Conservation (phyloP, 768 basidiomycete genomes). For the Tulasnella sp. region DNA sequence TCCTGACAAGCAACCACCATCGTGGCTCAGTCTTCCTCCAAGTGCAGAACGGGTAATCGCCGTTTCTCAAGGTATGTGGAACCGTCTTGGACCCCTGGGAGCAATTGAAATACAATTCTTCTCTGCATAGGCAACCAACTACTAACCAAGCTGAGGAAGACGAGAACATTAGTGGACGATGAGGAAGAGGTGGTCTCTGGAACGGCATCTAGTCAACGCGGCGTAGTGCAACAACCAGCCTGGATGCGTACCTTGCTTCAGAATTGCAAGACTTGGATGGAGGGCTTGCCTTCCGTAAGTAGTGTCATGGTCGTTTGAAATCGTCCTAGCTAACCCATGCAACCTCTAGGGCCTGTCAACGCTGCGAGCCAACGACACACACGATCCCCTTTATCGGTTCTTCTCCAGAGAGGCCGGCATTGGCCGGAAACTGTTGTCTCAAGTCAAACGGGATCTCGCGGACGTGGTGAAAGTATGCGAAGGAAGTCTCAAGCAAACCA, state of each 20-base stretch:
- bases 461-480: conserved; percentile 81
- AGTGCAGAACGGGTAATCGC: conserved; percentile 92
- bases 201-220: conserved; percentile 44
- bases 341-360: conserved; percentile 61
- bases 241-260: conserved; percentile 90
- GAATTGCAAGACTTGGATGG: conserved; percentile 80
- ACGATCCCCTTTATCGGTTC: conserved; percentile 82
- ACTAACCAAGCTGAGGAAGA: conserved; percentile 83
- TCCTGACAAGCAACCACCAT: conserved; percentile 89
- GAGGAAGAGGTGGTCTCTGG: conserved; percentile 64
- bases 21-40: conserved; percentile 90
- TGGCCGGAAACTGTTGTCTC: conserved; percentile 69
- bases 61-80: conserved; percentile 69
- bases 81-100: background rate
- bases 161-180: conserved; percentile 83
- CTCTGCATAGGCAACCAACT: conserved; percentile 64
- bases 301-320: conserved; percentile 31
- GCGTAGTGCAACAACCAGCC: conserved; percentile 68
- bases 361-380: conserved; percentile 57
- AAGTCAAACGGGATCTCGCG: conserved; percentile 73
- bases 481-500: conserved; percentile 90
- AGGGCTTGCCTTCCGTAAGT: conserved; percentile 62
- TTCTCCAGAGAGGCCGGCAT: conserved; percentile 85
- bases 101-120: background rate
- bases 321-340: conserved; percentile 37